A percentile compares a stretch with the other conserved stretches of the same genome.
Conservation (phyloP, 495 filamentous ascomycete genomes). For the Lentithecium fluviatile region DNA sequence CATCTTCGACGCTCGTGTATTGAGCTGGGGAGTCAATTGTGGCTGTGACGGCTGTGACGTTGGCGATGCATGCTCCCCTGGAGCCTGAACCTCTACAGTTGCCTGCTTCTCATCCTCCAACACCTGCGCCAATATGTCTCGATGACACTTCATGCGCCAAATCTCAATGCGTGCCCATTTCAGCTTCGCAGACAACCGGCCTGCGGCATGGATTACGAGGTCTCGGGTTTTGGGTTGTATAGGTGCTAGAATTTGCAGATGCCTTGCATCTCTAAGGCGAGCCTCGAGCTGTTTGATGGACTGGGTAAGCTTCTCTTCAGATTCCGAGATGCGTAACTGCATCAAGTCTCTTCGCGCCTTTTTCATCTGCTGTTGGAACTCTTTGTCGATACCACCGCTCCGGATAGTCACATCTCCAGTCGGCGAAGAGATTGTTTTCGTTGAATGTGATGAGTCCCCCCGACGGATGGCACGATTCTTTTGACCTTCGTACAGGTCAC, state of each 20-base stretch:
- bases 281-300: constrained; percentile 74
- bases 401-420: constrained; percentile 67
- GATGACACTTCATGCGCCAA: constrained; percentile 87
- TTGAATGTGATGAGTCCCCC: constrained; percentile 52
- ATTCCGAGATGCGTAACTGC: constrained; percentile 74
- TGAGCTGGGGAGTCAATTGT: constrained; percentile 19
- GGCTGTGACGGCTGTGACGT: constrained; percentile 21
- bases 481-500: constrained; percentile 81
- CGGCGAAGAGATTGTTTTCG: constrained; percentile 61
- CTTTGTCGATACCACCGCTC: constrained; percentile 68
- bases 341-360: constrained; percentile 78
- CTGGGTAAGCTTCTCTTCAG: constrained; percentile 74
- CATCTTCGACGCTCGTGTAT: constrained; percentile 25
- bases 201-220: constrained; percentile 78
- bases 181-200: constrained; percentile 79
- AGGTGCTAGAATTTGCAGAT: constrained; percentile 84
- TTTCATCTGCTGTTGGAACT: constrained; percentile 80
- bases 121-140: constrained; percentile 81
- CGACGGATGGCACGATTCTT: constrained; percentile 69
- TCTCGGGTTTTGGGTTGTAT: constrained; percentile 85
- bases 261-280: constrained; percentile 85
- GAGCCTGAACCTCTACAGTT: constrained; percentile 23
- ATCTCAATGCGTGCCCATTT: constrained; percentile 93
- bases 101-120: constrained; percentile 67
- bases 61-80: constrained; percentile 15